phyloP scores from a whole-genome alignment of 2,329 filamentous ascomycete genomes.

The Atkinsonella hypoxylon region DNA sequence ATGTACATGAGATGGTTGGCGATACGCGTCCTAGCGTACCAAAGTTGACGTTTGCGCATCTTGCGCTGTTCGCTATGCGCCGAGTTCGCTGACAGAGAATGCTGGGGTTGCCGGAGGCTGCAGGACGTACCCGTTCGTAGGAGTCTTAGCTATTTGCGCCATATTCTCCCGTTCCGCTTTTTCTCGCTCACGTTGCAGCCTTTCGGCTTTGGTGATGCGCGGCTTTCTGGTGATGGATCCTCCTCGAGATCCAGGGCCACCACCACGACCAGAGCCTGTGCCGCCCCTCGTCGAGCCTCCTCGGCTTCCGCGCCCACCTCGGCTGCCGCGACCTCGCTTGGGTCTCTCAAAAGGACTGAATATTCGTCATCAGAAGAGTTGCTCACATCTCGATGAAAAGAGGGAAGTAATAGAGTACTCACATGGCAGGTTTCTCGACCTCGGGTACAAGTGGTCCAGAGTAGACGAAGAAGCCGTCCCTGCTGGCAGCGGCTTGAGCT shows the following conservation, averaged over 20 bases:
- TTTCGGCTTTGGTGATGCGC: slow-evolving; percentile 75
- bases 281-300: slow-evolving; percentile 49
- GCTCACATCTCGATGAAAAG: neutral
- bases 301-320: slow-evolving; percentile 43
- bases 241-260: slow-evolving; percentile 60
- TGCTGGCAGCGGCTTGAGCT: slow-evolving; percentile 83
- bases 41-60: neutral
- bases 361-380: neutral
- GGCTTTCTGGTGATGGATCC: slow-evolving; percentile 67
- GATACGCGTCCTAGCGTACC: neutral
- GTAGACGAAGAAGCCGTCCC: slow-evolving; percentile 97
- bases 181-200: slow-evolving; percentile 68
- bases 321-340: slow-evolving; percentile 50
- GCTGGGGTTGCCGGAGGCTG: slow-evolving; percentile 26
- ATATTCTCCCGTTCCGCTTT: slow-evolving; percentile 59
- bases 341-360: slow-evolving; percentile 59
- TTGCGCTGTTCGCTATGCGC: slow-evolving; percentile 14
- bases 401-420: neutral
- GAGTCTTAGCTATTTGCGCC: slow-evolving; percentile 27
- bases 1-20: neutral
- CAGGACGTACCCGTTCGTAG: slow-evolving; percentile 23
- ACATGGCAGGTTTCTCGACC: slow-evolving; percentile 58
- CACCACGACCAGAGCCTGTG: slow-evolving; percentile 29
- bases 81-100: slow-evolving; percentile 25
- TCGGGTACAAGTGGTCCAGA: slow-evolving; percentile 83